phyloP scores from a whole-genome alignment of 306 rosid genomes.

The Coriaria nepalensis region DNA sequence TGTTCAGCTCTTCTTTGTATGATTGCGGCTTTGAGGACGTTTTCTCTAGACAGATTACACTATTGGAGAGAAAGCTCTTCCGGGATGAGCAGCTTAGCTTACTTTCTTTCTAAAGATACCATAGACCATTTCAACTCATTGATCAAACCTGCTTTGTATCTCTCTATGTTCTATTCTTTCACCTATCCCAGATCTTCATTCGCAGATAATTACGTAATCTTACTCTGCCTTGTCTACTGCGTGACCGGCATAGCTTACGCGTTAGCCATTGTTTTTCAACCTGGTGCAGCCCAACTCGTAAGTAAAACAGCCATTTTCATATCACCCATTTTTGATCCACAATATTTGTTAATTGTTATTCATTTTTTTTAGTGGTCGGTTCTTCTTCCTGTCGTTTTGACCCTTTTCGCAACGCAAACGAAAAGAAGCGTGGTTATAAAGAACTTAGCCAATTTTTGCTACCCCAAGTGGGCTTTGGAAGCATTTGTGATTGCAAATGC shows the following conservation, averaged over 20 bases:
- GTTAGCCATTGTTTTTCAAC: conserved; percentile 63
- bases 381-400: conserved; percentile 83
- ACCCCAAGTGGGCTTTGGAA: conserved; percentile 92
- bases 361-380: conserved; percentile 75
- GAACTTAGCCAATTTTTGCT: conserved; percentile 52
- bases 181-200: conserved; percentile 85
- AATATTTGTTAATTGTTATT: conserved; percentile 13
- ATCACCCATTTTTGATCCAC: conserved; percentile 1
- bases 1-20: conserved; percentile 92
- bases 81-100: conserved; percentile 95
- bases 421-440: conserved; percentile 35
- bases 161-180: conserved; percentile 85
- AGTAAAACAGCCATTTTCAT: conserved; percentile 17
- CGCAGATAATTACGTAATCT: conserved; percentile 59
- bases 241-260: conserved; percentile 92
- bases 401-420: conserved; percentile 67
- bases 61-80: conserved; percentile 87
- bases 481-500: conserved; percentile 80
- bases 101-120: conserved; percentile 88
- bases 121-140: conserved; percentile 68
- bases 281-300: conserved; percentile 95
- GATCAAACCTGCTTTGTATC: conserved; percentile 81
- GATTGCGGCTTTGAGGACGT: conserved; percentile 87
- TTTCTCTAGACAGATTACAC: conserved; percentile 67
- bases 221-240: conserved; percentile 80